phyloP scores from a whole-genome alignment of 2,329 filamentous ascomycete species.

The Fusarium robinianum region DNA sequence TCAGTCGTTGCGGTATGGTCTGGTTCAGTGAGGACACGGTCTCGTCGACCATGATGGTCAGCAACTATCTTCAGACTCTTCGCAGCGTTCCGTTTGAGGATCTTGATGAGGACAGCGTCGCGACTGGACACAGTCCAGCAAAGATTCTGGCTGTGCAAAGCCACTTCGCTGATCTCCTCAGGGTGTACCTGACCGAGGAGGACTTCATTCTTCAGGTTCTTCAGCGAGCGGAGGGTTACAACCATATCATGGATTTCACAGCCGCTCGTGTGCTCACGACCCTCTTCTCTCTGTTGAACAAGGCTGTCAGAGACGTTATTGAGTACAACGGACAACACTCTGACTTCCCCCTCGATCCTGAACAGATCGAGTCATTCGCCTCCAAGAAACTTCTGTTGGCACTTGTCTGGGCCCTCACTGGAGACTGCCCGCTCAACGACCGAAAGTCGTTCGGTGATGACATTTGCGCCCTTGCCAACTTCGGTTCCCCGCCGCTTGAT shows the following conservation, averaged over 20 bases:
- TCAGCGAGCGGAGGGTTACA: slow-evolving; percentile 75
- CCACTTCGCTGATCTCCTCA: slow-evolving; percentile 78
- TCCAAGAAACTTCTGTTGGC: slow-evolving; percentile 94
- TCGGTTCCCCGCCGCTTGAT: slow-evolving; percentile 80
- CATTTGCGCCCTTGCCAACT: slow-evolving; percentile 78
- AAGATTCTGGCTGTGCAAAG: slow-evolving; percentile 80
- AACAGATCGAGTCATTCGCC: slow-evolving; percentile 86
- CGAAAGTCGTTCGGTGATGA: slow-evolving; percentile 89
- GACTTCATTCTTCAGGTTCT: slow-evolving; percentile 81
- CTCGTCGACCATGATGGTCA: slow-evolving; percentile 87
- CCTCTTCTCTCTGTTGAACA: slow-evolving; percentile 93
- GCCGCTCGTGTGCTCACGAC: slow-evolving; percentile 88
- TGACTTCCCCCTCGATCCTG: slow-evolving; percentile 89
- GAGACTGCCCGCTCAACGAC: slow-evolving; percentile 87
- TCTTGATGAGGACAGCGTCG: slow-evolving; percentile 86
- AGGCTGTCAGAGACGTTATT: slow-evolving; percentile 86
- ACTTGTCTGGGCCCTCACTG: slow-evolving; percentile 92
- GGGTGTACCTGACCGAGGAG: slow-evolving; percentile 75
- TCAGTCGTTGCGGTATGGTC: slow-evolving; percentile 99
- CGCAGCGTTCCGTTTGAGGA: slow-evolving; percentile 88
- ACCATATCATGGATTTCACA: slow-evolving; percentile 99
- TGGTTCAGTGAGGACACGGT: slow-evolving; percentile 99
- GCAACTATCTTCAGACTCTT: slow-evolving; percentile 85
- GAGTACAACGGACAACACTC: slow-evolving; percentile 95
- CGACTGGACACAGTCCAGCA: slow-evolving; percentile 73